phyloP scores from a whole-genome alignment of 345 rosid species.

The Eucalyptus brandiana region DNA sequence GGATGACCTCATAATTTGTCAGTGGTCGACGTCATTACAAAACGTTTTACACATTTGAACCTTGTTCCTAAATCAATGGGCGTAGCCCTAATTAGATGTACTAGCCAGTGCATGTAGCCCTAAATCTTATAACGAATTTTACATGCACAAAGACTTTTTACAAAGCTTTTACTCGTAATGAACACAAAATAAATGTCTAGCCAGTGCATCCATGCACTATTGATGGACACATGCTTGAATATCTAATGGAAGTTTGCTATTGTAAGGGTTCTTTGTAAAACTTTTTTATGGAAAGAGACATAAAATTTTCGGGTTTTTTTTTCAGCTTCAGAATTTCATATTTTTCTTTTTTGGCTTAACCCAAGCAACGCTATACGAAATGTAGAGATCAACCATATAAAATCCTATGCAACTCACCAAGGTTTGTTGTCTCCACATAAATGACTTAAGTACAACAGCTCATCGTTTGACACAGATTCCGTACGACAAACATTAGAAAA shows the following conservation, averaged over 20 bases:
- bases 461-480: neutral
- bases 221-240: no score
- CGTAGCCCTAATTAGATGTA: neutral
- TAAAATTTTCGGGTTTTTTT: neutral
- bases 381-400: neutral
- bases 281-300: neutral
- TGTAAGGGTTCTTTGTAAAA: neutral
- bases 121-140: no score
- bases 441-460: neutral
- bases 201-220: neutral
- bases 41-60: neutral
- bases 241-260: neutral
- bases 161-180: neutral
- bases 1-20: neutral
- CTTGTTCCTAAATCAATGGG: neutral
- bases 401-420: neutral
- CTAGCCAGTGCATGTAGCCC: no score
- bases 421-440: neutral
- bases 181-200: neutral
- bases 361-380: neutral
- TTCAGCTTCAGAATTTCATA: neutral
- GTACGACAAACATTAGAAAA: neutral
- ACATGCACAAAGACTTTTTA: neutral
- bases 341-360: neutral
- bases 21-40: neutral